Base-by-base conservation (phyloP, 345 rosid genomes). In the Cardamine occulta region DNA sequence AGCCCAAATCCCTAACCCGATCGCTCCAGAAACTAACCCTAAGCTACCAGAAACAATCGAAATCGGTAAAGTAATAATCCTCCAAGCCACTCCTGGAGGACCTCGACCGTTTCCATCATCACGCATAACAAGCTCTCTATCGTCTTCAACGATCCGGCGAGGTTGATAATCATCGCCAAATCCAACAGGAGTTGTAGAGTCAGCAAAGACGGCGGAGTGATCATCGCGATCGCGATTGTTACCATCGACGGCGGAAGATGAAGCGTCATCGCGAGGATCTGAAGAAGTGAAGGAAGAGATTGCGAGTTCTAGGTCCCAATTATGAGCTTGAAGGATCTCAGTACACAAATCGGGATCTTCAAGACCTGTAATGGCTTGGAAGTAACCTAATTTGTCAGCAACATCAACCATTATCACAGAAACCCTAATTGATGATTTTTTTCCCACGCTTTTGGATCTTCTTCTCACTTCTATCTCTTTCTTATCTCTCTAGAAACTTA, bases 271-370 rank as follows among this genome's bases (percentile, higher is more conserved):
- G 57, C 11, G 54, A 58, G 51, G 73, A 42, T 28, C 66, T 47
- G 75, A 70, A 40, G 87, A 80, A 17, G 97, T 88, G 84, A 92
- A 87, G 11, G 98, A 83, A 68, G 97, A 87, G 88, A 96, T 82
- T 67, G 99, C 99, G 66, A 93, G 98, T 77, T 96, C 99, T 17
- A 96, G 86, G 88, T 96, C 98, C 98, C 99, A 90, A 63, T 85
- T 86, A 80, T 96, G 97, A 40, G 99, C 98, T 72, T 86, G 94
- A 35, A 96, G 99, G 81, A 92, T 90, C 82, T 96, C 98, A 1
- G 91, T 91, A 59, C 99, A 96, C 74, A 96, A 84, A 79, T 89
- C 98, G 69, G 84, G 77, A 80, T 96, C 99, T 72, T 93, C 91
- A 29, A 96, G 84, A 65, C 99, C 99, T 3, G 99, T 96, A 63